Evolutionary conservation across 768 basidiomycete species (phyloP).

Genomic region (Agrocybe praecox): DNA sequence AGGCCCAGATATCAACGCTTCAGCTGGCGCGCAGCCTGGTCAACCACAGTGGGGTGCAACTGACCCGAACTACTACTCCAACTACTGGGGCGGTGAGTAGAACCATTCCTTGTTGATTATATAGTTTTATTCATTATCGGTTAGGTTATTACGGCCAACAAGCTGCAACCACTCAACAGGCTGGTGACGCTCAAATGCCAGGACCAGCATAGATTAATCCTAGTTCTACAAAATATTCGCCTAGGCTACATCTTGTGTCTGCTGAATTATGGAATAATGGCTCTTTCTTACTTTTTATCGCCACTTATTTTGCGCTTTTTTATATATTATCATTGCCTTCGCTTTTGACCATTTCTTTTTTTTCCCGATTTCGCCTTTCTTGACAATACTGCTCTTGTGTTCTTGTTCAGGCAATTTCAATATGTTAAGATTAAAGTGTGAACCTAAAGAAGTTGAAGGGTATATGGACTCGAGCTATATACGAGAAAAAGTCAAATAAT

Average conservation of each 20-base stretch:
- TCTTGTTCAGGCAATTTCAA: constrained; percentile 6
- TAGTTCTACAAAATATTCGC: constrained; percentile 7
- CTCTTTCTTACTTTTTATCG: constrained; percentile 3
- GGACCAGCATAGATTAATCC: constrained; percentile 39
- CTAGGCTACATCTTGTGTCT: constrained; percentile 1
- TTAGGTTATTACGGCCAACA: constrained; percentile 85
- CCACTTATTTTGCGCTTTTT: constrained; percentile 19
- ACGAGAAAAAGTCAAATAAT: background rate
- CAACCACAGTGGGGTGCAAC: constrained; percentile 80
- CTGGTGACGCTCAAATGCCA: constrained; percentile 58
- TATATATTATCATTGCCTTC: constrained; percentile 2
- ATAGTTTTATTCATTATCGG: constrained; percentile 14
- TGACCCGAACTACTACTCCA: constrained; percentile 78
- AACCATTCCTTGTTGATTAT: background rate
- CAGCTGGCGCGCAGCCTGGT: constrained; percentile 53
- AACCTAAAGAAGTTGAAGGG: constrained; percentile 22
- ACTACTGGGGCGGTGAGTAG: constrained; percentile 81
- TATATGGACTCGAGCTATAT: constrained; percentile 24
- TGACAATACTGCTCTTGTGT: constrained; percentile 1
- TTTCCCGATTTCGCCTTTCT: constrained; percentile 4
- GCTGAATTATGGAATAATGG: constrained; percentile 18
- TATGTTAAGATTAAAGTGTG: background rate
- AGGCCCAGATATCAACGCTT: constrained; percentile 54
- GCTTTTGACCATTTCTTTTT: constrained; percentile 2
- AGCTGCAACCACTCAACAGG: constrained; percentile 54